Evolutionary conservation across 1,284 basidiomycete species (phyloP).

Genomic region (Ganoderma lingzhi): DNA sequence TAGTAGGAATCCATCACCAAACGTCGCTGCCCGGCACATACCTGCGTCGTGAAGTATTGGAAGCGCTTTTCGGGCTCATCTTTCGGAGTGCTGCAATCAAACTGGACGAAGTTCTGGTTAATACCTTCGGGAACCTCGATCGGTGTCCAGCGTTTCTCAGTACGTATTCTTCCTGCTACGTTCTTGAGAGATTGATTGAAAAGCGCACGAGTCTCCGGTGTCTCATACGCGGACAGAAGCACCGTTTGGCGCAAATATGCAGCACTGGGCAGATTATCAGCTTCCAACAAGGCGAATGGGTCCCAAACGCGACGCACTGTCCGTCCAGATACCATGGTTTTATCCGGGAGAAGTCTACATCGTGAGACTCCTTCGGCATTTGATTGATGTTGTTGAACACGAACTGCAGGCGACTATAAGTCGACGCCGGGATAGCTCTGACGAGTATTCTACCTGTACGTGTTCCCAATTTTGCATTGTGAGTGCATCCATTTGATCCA

Average conservation of each 20-base stretch:
- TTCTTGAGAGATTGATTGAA: constrained; percentile 83
- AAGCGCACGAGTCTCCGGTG: constrained; percentile 85
- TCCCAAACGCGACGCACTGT: constrained; percentile 65
- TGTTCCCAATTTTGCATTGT: constrained; percentile 99
- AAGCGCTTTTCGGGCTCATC: constrained; percentile 91
- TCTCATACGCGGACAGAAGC: constrained; percentile 89
- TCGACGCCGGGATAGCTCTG: neutral
- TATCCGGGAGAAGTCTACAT: constrained; percentile 95
- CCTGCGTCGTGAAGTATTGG: constrained; percentile 87
- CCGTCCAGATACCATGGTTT: constrained; percentile 98
- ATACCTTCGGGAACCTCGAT: constrained; percentile 83
- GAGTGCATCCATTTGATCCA: constrained; percentile 93
- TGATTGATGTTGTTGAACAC: constrained; percentile 87
- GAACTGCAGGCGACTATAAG: constrained; percentile 60
- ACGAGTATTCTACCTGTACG: constrained; percentile 69
- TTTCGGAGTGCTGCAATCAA: constrained; percentile 76
- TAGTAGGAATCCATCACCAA: neutral
- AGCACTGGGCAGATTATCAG: constrained; percentile 55
- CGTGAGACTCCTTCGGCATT: constrained; percentile 91
- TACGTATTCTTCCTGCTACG: constrained; percentile 83
- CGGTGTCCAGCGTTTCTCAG: constrained; percentile 73
- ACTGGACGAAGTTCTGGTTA: constrained; percentile 80
- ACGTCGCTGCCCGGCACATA: constrained; percentile 41
- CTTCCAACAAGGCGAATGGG: neutral
- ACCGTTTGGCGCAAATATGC: constrained; percentile 89